Evolutionary conservation across 257 asterid species (phyloP), one percentile per base, ranked within the genome.

Genomic region (Nicotiana otophora): DNA sequence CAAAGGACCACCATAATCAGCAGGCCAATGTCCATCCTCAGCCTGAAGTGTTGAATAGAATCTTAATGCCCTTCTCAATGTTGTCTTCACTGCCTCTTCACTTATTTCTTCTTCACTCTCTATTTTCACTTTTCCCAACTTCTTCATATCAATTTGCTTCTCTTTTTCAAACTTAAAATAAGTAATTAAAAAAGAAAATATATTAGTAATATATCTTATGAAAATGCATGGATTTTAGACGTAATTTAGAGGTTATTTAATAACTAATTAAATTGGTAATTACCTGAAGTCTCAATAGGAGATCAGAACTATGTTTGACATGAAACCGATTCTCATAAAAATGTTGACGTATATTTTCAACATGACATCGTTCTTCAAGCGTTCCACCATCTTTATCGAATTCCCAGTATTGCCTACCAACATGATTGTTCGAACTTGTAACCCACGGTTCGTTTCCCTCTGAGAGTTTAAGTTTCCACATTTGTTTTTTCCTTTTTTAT

Each of bases 1-100:
- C 81, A 92, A 81, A 36, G 98, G 98, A 78, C 95, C 98, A 34
- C 92, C 93, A 86, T 91, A 93, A 80, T 93, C 98, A 84, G 86
- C 92, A 19, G 97, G 92, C 98, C 97, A 92, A 82, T 93, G 93
- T 2, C 98, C 98, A 88, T 93, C 97, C 34, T 90, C 92, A 39
- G 90, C 94, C 34, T 93, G 98, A 60, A 92, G 84, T 57, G 86
- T 85, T 8, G 95, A 85, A 86, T 84, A 93, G 39, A 86, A 91
- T 67, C 89, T 86, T 33, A 92, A 15, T 0, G 87, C 95, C 75
- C 83, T 80, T 85, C 79, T 90, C 87, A 93, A 87, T 14, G 91
- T 87, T 1, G 7, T 81, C 61, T 10, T 87, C 85, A 91, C 91
- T 30, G 48, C 70, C 83, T 90, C 94, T 63, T 87, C 93, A 2